Base-by-base conservation (phyloP, 495 filamentous ascomycete genomes). In the Penicillium coprophilum region DNA sequence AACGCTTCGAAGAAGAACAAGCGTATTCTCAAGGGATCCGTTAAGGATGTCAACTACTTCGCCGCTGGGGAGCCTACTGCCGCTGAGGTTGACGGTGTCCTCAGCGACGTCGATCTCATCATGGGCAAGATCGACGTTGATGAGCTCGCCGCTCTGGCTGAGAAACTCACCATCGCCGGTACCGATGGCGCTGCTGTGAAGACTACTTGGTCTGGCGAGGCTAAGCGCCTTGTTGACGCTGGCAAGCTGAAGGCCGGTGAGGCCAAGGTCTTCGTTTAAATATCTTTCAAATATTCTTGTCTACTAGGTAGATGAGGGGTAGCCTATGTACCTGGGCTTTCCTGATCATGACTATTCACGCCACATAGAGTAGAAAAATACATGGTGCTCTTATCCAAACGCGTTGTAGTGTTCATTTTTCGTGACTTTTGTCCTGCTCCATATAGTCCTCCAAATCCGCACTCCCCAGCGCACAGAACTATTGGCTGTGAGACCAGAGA, bases 1-100 rank as follows among this genome's bases (percentile, higher is more conserved):
- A 96, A 89, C 69, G 93, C 95, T 4, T 85, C 92, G 61, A 98
- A 98, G 90, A 97, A 97, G 88, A 97, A 98, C 80, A 96, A 96
- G 79, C 87, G 94, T 78, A 90, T 97, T 32, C 81, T 97, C 56
- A 89, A 93, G 68, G 85, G 82, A 31, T 88, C 87, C 61, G 90
- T 94, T 74, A 97, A 97, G 82, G 94, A 97, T 55, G 91, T 86
- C 63, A 96, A 96, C 80, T 98, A 97, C 84, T 86, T 82, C 53
- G 77, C 71, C 24, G 77, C 80, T 15, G 83, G 83, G 28, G 83
- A 89, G 63, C 82, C 92, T 4, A 80, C 83, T 9, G 77, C 91
- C 3, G 79, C 85, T 30, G 79, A 87, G 66, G 88, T 97, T 51
- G 92, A 97, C 71, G 75, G 78, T 20, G 88, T 92, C 10, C 80